Conservation (phyloP, 495 filamentous ascomycete genomes). For the Penicillium tannophilum region DNA sequence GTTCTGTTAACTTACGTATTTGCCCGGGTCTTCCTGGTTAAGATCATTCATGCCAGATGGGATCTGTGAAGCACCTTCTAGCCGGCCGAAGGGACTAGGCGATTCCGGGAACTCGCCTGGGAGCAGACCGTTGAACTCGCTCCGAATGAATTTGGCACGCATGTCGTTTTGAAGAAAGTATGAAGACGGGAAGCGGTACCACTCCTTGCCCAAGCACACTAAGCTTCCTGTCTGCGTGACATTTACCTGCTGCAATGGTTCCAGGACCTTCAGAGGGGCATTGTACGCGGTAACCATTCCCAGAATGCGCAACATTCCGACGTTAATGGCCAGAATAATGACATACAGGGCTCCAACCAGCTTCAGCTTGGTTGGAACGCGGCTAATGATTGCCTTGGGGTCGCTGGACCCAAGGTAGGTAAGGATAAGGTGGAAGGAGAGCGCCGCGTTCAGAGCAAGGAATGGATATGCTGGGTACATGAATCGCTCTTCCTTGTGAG, state of each 20-base stretch:
- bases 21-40: constrained; percentile 82
- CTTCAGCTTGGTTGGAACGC: constrained; percentile 71
- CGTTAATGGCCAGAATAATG: constrained; percentile 56
- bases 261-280: constrained; percentile 80
- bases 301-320: constrained; percentile 71
- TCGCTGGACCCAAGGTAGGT: constrained; percentile 69
- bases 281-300: constrained; percentile 84
- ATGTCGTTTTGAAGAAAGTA: constrained; percentile 82
- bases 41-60: constrained; percentile 89
- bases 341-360: constrained; percentile 59
- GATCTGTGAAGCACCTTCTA: constrained; percentile 76
- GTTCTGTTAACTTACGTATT: constrained; percentile 66
- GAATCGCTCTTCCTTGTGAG: constrained; percentile 98
- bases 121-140: constrained; percentile 84
- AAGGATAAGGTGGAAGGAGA: constrained; percentile 77
- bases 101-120: constrained; percentile 88
- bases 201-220: constrained; percentile 94
- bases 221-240: constrained; percentile 59
- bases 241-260: constrained; percentile 50
- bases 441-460: constrained; percentile 87
- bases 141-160: constrained; percentile 84
- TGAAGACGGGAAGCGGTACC: constrained; percentile 96
- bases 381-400: constrained; percentile 62
- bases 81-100: constrained; percentile 58
- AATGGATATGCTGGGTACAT: constrained; percentile 97